These are phyloP conservation scores for Penicillium capsulatum DNA, from an alignment of 2,329 filamentous ascomycete species.

Conservation along the genomic window DNA sequence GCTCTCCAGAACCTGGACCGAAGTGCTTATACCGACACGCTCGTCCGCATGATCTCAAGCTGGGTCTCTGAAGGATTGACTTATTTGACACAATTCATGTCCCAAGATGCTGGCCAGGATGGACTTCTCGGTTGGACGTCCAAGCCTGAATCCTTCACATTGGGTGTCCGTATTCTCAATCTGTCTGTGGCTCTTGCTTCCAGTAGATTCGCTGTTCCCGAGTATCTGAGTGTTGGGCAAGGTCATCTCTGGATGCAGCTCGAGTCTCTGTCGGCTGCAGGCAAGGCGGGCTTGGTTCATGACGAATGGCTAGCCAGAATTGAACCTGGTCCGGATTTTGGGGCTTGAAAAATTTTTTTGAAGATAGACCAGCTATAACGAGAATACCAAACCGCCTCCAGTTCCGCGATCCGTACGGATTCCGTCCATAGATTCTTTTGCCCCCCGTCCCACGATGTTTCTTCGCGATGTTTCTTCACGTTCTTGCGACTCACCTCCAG, in stretches of 20 bases:
- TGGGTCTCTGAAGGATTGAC: slow-evolving; percentile 36
- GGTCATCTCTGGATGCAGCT: slow-evolving; percentile 22
- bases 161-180: slow-evolving; percentile 39
- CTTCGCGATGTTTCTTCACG: background rate
- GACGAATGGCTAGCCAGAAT: slow-evolving; percentile 33
- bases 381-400: no score
- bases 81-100: slow-evolving; percentile 24
- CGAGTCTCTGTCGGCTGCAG: slow-evolving; percentile 22
- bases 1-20: slow-evolving; percentile 42
- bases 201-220: slow-evolving; percentile 15
- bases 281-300: slow-evolving; percentile 27
- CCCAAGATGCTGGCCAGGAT: slow-evolving; percentile 46
- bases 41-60: slow-evolving; percentile 20
- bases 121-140: slow-evolving; percentile 70
- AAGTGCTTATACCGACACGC: slow-evolving; percentile 20
- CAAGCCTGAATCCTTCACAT: slow-evolving; percentile 60
- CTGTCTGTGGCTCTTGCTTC: slow-evolving; percentile 35
- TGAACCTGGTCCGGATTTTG: slow-evolving; percentile 18
- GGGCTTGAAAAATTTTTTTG: slow-evolving; percentile 3
- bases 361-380: slow-evolving; percentile 15
- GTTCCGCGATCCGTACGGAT: no score
- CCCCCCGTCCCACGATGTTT: no score
- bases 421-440: no score
- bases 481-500: background rate
- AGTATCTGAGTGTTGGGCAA: slow-evolving; percentile 16